Percentiles rank a stretch among this genome's conserved stretches.
Conservation (phyloP, 805 yeast species). For the Starmerella bacillaris region DNA sequence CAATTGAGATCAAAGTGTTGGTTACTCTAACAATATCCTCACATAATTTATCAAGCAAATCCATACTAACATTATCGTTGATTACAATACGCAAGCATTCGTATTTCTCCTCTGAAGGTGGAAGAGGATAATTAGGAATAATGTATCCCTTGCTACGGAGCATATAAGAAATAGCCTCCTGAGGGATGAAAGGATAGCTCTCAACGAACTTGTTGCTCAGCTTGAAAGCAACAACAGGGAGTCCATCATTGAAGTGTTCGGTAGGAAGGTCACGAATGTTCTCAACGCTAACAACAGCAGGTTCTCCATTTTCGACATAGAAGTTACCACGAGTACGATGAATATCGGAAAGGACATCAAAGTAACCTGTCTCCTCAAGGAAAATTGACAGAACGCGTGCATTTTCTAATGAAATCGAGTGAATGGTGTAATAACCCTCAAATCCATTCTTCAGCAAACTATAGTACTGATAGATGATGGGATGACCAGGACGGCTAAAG, state of each 20-base stretch:
- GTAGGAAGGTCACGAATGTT: slow-evolving; percentile 5
- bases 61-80: slow-evolving; percentile 47
- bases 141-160: slow-evolving; percentile 72
- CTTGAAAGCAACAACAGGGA: slow-evolving; percentile 80
- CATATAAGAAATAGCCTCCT: slow-evolving; percentile 50
- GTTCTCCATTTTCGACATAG: slow-evolving; percentile 15
- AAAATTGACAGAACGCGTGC: slow-evolving; percentile 48
- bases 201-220: slow-evolving; percentile 40
- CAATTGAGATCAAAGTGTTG: slow-evolving; percentile 35
- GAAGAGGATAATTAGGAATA: slow-evolving; percentile 75
- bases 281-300: slow-evolving; percentile 20
- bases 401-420: slow-evolving; percentile 44
- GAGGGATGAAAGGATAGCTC: slow-evolving; percentile 66
- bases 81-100: slow-evolving; percentile 79
- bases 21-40: slow-evolving; percentile 37
- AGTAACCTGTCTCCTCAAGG: slow-evolving; percentile 47
- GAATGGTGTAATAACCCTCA: slow-evolving; percentile 50
- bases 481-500: slow-evolving; percentile 85
- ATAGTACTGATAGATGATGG: slow-evolving; percentile 74
- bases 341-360: slow-evolving; percentile 57
- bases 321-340: slow-evolving; percentile 39
- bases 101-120: slow-evolving; percentile 34
- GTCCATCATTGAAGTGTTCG: slow-evolving; percentile 42
- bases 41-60: slow-evolving; percentile 45
- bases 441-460: slow-evolving; percentile 55